Evolutionary conservation across 2,329 filamentous ascomycete species (phyloP).

Genomic region (Exutisphaerella laricina): DNA sequence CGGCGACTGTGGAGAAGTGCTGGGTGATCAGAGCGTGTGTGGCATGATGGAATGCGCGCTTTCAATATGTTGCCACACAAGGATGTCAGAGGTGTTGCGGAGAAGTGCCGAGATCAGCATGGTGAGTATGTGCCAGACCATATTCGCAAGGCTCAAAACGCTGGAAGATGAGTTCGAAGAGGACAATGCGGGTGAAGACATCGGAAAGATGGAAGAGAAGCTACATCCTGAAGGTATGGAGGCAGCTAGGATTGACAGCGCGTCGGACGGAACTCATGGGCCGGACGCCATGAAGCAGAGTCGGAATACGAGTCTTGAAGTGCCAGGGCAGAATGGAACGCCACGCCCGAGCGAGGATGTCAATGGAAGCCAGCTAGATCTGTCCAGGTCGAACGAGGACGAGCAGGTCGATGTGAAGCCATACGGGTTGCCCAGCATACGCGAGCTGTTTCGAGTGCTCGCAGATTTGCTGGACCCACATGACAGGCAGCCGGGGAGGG

Average conservation of each 20-base stretch:
- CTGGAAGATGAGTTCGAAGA: slow-evolving; percentile 63
- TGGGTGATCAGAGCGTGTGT: slow-evolving; percentile 98
- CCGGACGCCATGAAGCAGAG: slow-evolving; percentile 38
- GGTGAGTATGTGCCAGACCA: slow-evolving; percentile 98
- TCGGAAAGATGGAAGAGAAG: slow-evolving; percentile 60
- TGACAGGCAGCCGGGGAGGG: slow-evolving; percentile 84
- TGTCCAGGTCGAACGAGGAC: slow-evolving; percentile 33
- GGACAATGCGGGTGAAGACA: slow-evolving; percentile 53
- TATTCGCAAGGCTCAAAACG: slow-evolving; percentile 88
- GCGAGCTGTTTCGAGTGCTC: slow-evolving; percentile 87
- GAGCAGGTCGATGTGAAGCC: slow-evolving; percentile 63
- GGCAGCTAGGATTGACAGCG: slow-evolving; percentile 75
- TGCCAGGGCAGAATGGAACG: slow-evolving; percentile 30
- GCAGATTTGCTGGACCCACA: slow-evolving; percentile 92
- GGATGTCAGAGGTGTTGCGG: slow-evolving; percentile 83
- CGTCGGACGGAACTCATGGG: slow-evolving; percentile 40
- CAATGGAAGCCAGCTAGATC: slow-evolving; percentile 41
- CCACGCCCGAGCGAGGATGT: slow-evolving; percentile 34
- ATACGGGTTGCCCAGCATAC: slow-evolving; percentile 89
- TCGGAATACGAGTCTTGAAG: slow-evolving; percentile 58
- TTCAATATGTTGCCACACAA: slow-evolving; percentile 92
- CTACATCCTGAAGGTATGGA: slow-evolving; percentile 62
- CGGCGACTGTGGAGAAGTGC: slow-evolving; percentile 79
- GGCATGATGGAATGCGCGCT: slow-evolving; percentile 99
- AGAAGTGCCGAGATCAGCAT: slow-evolving; percentile 93